Conservation (phyloP, 805 yeast species). For the Yarrowia deformans region DNA sequence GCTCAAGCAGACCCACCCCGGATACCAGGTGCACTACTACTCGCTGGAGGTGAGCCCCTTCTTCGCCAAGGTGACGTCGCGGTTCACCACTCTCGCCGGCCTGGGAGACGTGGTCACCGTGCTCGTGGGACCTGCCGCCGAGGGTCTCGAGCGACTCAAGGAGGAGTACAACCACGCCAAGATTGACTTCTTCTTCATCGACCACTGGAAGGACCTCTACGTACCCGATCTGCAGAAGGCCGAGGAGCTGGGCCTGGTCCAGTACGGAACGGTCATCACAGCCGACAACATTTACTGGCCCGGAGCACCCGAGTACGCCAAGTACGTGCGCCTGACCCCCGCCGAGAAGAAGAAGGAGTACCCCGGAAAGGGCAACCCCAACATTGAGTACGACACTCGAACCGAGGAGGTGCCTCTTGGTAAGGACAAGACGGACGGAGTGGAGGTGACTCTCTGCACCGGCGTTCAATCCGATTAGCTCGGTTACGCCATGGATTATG, state of each 20-base stretch:
- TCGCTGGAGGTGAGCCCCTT: slow-evolving; percentile 36
- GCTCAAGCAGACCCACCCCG: slow-evolving; percentile 36
- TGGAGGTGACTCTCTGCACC: slow-evolving; percentile 32
- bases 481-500: slow-evolving; percentile 38
- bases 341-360: slow-evolving; percentile 23
- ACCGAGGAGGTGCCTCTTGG: slow-evolving; percentile 33
- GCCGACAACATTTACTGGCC: slow-evolving; percentile 38
- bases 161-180: slow-evolving; percentile 37
- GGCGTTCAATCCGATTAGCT: slow-evolving; percentile 34
- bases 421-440: slow-evolving; percentile 21
- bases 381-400: slow-evolving; percentile 35
- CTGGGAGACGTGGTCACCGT: slow-evolving; percentile 36
- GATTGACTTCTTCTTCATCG: slow-evolving; percentile 40
- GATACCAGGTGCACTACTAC: slow-evolving; percentile 31
- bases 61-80: slow-evolving; percentile 38
- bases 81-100: slow-evolving; percentile 30
- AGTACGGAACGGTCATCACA: slow-evolving; percentile 39
- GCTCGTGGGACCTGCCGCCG: slow-evolving; percentile 32
- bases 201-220: slow-evolving; percentile 41
- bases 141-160: slow-evolving; percentile 38
- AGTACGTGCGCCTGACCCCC: slow-evolving; percentile 31
- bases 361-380: slow-evolving; percentile 37
- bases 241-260: slow-evolving; percentile 40
- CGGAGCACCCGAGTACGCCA: slow-evolving; percentile 37
- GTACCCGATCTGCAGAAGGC: slow-evolving; percentile 40